Percentiles rank a stretch among this genome's conserved stretches.
These are phyloP conservation scores for Kodamaea lidongshanica DNA, from an alignment of 805 yeast genomes.

Conservation along the genomic window DNA sequence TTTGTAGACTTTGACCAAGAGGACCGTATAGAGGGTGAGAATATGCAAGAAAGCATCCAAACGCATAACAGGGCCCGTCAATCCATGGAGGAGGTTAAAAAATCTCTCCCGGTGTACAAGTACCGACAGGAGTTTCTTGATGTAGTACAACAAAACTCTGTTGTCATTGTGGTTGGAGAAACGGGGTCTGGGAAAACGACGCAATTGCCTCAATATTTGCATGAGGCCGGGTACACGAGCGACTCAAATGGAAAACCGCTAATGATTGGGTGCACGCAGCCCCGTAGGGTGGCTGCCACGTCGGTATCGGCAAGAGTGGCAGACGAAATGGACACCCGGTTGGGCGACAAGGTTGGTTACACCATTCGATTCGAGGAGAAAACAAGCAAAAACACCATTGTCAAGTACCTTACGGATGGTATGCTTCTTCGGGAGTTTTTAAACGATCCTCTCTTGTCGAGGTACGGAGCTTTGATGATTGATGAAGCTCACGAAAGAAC, in stretches of 20 bases:
- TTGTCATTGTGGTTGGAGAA: slow-evolving; percentile 73
- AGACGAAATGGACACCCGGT: slow-evolving; percentile 70
- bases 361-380: slow-evolving; percentile 81
- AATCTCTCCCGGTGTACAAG: slow-evolving; percentile 68
- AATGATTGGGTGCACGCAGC: slow-evolving; percentile 84
- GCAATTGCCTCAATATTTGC: slow-evolving; percentile 80
- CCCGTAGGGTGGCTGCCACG: slow-evolving; percentile 91
- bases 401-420: slow-evolving; percentile 96
- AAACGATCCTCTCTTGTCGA: slow-evolving; percentile 60
- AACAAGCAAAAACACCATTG: slow-evolving; percentile 51
- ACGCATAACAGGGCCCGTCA: slow-evolving; percentile 6
- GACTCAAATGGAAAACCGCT: slow-evolving; percentile 26
- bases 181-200: slow-evolving; percentile 96
- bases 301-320: slow-evolving; percentile 90
- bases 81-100: slow-evolving; percentile 40
- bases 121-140: slow-evolving; percentile 55
- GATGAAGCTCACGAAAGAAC: slow-evolving; percentile 99
- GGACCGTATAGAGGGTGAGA: slow-evolving; percentile 19
- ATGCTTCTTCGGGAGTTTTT: slow-evolving; percentile 82
- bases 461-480: slow-evolving; percentile 79
- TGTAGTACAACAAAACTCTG: slow-evolving; percentile 58
- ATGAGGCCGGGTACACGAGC: slow-evolving; percentile 72
- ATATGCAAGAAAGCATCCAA: slow-evolving; percentile 13
- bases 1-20: slow-evolving; percentile 50
- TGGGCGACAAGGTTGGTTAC: slow-evolving; percentile 91